These are phyloP conservation scores for Cryptosporidium xiaoi DNA, from an alignment of 169 alveolate genomes.

Conservation along the genomic window DNA sequence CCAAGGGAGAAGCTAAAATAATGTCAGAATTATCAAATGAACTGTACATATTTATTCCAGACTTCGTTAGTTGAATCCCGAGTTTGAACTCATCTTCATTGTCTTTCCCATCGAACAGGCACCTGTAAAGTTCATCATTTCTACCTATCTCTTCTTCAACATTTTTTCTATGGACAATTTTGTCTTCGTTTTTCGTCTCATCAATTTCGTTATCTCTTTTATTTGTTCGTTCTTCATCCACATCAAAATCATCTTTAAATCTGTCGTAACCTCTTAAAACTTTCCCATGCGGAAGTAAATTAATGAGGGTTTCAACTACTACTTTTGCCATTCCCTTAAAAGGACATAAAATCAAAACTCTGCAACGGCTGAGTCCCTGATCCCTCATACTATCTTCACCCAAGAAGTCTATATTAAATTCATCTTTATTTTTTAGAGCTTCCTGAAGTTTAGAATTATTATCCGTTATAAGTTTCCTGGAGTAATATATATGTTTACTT, in stretches of 20 bases:
- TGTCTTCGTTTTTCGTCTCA: neutral
- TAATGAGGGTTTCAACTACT: constrained; percentile 77
- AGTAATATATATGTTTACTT: constrained; percentile 36
- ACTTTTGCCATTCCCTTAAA: constrained; percentile 82
- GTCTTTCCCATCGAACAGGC: constrained; percentile 81
- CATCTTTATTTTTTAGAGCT: constrained; percentile 20
- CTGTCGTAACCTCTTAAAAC: constrained; percentile 40
- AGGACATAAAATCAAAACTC: constrained; percentile 84
- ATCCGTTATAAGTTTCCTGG: constrained; percentile 32
- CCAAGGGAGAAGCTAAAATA: constrained; percentile 90
- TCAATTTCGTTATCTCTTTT: neutral
- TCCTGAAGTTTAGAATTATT: constrained; percentile 32
- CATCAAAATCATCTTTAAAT: constrained; percentile 58
- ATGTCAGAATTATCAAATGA: constrained; percentile 88
- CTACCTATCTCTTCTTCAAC: constrained; percentile 15
- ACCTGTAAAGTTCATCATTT: constrained; percentile 74
- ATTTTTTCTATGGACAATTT: neutral
- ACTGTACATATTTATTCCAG: constrained; percentile 82
- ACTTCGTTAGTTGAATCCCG: constrained; percentile 84
- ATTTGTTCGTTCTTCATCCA: constrained; percentile 41
- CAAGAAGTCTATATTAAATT: constrained; percentile 30
- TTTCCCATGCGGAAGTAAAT: constrained; percentile 80
- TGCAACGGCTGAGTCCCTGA: constrained; percentile 87
- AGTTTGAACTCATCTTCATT: constrained; percentile 87
- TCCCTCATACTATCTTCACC: constrained; percentile 77